Percentiles rank a stretch among this genome's conserved stretches.
Evolutionary conservation across 305 asterid species (phyloP).

Genomic region (Rubia tinctorum): DNA sequence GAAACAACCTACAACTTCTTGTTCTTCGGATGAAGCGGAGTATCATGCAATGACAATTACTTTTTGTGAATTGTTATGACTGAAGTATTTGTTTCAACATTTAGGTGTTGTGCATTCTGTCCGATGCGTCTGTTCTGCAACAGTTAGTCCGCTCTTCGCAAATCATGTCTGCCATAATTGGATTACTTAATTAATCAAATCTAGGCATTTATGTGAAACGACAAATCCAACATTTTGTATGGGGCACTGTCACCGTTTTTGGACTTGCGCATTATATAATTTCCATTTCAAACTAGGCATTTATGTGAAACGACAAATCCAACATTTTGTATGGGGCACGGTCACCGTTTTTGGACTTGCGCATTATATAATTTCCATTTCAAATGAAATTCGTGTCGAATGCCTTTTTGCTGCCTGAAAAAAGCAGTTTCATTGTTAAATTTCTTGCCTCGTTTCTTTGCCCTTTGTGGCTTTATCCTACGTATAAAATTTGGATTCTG

Average conservation of each 20-base stretch:
- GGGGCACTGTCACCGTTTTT: not conserved
- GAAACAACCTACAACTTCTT: no score
- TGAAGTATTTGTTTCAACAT: no score
- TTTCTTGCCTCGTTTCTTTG: not conserved
- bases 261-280: constrained; percentile 2
- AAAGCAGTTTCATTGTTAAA: not conserved
- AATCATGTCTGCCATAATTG: no score
- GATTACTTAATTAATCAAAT: no score
- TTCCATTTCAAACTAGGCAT: constrained; percentile 16
- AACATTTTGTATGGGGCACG: not conserved
- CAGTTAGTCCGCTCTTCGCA: no score
- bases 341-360: not conserved
- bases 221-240: not conserved
- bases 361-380: constrained; percentile 1
- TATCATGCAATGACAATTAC: no score
- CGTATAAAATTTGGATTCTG: constrained; percentile 8
- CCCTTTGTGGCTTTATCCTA: not conserved
- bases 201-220: constrained; percentile 6
- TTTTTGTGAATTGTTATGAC: no score
- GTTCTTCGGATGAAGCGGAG: no score
- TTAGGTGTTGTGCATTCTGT: no score
- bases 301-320: not conserved
- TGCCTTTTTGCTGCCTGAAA: constrained; percentile 8
- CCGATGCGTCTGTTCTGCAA: no score
- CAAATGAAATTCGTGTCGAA: not conserved